Percentiles rank a stretch among this genome's conserved stretches.
phyloP scores from a whole-genome alignment of 75 land plant genomes.

The Selaginella moellendorffii region DNA sequence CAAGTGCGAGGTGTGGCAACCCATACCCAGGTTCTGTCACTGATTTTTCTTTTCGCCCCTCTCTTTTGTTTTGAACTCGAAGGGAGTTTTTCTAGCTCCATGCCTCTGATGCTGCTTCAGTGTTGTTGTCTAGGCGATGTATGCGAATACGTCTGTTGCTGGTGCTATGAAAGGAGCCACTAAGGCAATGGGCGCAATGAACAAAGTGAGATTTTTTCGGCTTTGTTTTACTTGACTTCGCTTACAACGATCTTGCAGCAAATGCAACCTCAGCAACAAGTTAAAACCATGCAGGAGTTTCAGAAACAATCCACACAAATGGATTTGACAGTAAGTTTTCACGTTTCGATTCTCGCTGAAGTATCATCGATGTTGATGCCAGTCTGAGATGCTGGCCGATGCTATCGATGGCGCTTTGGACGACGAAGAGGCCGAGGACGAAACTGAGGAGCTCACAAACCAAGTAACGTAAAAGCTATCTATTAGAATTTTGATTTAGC shows the following conservation, averaged over 20 bases:
- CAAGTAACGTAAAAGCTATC: not conserved
- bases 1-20: not conserved
- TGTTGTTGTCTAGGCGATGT: not conserved
- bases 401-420: not conserved
- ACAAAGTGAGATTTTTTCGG: not conserved
- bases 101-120: not conserved
- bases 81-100: not conserved
- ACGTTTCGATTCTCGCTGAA: not conserved
- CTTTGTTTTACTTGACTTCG: not conserved
- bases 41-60: not conserved
- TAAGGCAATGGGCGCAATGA: not conserved
- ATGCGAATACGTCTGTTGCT: not conserved
- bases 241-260: not conserved
- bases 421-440: not conserved
- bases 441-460: not conserved
- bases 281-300: not conserved
- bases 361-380: not conserved
- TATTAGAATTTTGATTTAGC: not conserved
- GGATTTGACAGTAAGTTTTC: not conserved
- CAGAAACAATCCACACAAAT: not conserved
- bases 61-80: not conserved
- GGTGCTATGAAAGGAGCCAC: not conserved
- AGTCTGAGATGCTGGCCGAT: not conserved
- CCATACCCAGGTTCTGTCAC: not conserved
- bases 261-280: not conserved